Evolutionary conservation across 2,329 filamentous ascomycete genomes (phyloP).

Genomic region (Colletotrichum tofieldiae): DNA sequence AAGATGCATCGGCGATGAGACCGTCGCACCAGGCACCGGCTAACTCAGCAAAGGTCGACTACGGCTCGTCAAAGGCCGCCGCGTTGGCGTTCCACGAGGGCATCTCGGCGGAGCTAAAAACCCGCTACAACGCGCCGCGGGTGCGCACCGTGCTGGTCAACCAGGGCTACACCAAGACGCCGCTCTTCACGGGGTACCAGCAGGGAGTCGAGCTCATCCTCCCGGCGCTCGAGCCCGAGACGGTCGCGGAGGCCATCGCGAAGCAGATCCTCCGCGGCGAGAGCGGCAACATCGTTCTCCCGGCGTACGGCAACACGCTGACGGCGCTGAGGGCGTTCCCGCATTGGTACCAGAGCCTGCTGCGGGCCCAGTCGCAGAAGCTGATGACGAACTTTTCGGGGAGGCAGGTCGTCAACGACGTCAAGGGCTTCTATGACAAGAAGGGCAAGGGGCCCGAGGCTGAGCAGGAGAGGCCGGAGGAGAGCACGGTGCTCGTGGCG

Average conservation of each 20-base stretch:
- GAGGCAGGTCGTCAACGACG: constrained; percentile 64
- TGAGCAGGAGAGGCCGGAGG: constrained; percentile 47
- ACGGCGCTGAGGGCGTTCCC: constrained; percentile 68
- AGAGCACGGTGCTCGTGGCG: constrained; percentile 57
- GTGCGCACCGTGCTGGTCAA: constrained; percentile 78
- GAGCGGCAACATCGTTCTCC: constrained; percentile 71
- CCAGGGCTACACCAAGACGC: constrained; percentile 74
- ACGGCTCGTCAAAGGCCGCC: constrained; percentile 77
- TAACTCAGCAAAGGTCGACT: constrained; percentile 65
- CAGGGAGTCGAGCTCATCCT: constrained; percentile 66
- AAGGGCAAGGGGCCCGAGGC: constrained; percentile 43
- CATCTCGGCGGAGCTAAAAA: constrained; percentile 70
- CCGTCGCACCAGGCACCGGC: neutral
- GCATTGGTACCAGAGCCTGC: constrained; percentile 73
- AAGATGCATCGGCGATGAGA: neutral
- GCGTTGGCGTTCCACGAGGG: constrained; percentile 79
- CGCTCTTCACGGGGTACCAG: constrained; percentile 72
- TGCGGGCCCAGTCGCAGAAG: constrained; percentile 60
- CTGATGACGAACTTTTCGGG: constrained; percentile 63
- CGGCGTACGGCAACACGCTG: constrained; percentile 59
- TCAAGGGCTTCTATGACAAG: constrained; percentile 56
- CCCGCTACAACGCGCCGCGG: constrained; percentile 73
- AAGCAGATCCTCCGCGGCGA: constrained; percentile 71
- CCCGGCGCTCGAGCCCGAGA: constrained; percentile 71
- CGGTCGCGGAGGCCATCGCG: constrained; percentile 76